Base-by-base conservation (phyloP, 441 rosid species). In the Croton setiger region DNA sequence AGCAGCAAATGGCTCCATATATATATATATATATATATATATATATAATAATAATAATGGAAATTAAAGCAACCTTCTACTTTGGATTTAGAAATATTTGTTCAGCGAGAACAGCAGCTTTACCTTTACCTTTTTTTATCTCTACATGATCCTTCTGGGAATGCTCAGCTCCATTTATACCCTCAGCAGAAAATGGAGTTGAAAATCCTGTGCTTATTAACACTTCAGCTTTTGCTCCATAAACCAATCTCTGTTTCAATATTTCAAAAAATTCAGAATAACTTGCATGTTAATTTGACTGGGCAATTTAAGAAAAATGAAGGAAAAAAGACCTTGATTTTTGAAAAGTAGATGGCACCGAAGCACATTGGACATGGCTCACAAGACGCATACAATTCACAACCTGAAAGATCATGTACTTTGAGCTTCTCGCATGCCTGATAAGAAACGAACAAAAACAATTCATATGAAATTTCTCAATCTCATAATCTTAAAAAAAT, bases 291-390 rank as follows among this genome's bases (percentile, higher is more conserved):
- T 2, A 2, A 27, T 27, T 27, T 27, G 31, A 27, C 2, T 27
- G 31, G 1, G 31, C 31, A 27, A 27, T 27, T 27, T 27, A 27
- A n/a, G n/a, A n/a, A n/a, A n/a, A n/a, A n/a, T n/a, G n/a, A 27
- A 27, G 1, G 31, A 27, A 27, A 27, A 27, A 27, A 27, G 39
- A 91, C 98, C 98, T 88, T 94, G 63, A 82, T 76, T 78, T 96
- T 85, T 0, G 97, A 91, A 55, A 94, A 93, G 82, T 88, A 96
- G 73, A 90, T 94, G 73, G 97, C 98, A 33, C 96, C 96, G 8
- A 92, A 92, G 73, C 98, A 94, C 99, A 94, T 90, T 11, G 98
- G 98, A 58, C 99, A 94, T 0, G 98, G 93, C 82, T 91, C 97
- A 21, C 98, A 91, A 18, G 98, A 94, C 60, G 97, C 89, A 8